Conservation (phyloP, 1,139 yeast genomes). For the Hansenula lynferdii region DNA sequence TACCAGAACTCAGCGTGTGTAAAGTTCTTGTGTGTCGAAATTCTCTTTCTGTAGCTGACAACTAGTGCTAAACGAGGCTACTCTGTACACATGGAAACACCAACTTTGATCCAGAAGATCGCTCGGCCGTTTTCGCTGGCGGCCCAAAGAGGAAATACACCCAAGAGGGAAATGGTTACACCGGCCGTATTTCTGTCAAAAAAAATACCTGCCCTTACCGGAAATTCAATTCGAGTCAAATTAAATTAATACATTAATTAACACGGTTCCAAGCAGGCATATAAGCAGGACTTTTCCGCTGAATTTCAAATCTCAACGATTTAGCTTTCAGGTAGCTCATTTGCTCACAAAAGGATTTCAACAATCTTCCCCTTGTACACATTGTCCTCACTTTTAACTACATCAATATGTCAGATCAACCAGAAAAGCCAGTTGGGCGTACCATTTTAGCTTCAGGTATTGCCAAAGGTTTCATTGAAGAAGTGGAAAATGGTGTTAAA, state of each 20-base stretch:
- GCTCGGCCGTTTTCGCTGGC: too few species aligned
- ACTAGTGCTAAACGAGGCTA: too few species aligned
- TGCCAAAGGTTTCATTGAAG: conserved; percentile 76
- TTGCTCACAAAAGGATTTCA: not conserved
- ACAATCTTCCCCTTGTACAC: too few species aligned
- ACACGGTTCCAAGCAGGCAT: not conserved
- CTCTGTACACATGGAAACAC: too few species aligned
- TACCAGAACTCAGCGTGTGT: too few species aligned
- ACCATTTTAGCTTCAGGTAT: conserved; percentile 85
- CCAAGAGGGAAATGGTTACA: too few species aligned
- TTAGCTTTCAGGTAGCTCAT: too few species aligned
- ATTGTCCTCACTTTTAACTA: not conserved
- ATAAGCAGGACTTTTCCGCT: not conserved
- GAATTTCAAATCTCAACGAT: too few species aligned
- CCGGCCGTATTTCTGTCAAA: not conserved
- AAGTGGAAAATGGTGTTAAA: conserved; percentile 56
- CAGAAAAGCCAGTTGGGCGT: conserved; percentile 51
- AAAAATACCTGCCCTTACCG: not conserved
- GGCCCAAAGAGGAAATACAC: too few species aligned
- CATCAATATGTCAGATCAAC: conserved; percentile 26
- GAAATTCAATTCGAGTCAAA: not conserved
- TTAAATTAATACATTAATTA: not conserved
- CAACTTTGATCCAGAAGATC: too few species aligned
- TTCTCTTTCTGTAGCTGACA: too few species aligned
- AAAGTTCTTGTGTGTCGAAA: too few species aligned